Conservation (phyloP, 1,139 yeast genomes). For the Diutina mesorugosa region DNA sequence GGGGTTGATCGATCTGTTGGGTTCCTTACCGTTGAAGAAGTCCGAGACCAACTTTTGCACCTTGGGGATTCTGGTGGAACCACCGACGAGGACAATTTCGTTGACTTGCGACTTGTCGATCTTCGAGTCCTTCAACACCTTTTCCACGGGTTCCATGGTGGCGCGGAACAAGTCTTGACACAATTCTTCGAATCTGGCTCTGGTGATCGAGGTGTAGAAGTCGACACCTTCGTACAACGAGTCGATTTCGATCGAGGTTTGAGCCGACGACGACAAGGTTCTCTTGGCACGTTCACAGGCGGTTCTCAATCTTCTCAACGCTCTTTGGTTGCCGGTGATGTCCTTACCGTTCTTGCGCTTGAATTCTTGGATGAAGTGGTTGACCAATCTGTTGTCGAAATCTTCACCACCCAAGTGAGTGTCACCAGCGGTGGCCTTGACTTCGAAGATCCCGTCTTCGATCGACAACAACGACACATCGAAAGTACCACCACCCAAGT, state of each 20-base stretch:
- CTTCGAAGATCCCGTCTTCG: conserved; percentile 94
- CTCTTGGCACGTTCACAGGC: conserved; percentile 92
- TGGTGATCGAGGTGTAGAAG: conserved; percentile 69
- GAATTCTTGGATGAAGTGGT: conserved; percentile 70
- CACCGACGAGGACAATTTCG: conserved; percentile 85
- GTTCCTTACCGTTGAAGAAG: conserved; percentile 86
- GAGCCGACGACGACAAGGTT: conserved; percentile 76
- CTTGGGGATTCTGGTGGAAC: conserved; percentile 97
- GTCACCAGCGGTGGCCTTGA: conserved; percentile 97
- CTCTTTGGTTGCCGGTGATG: conserved; percentile 78
- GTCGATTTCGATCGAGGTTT: conserved; percentile 79
- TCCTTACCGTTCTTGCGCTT: conserved; percentile 93
- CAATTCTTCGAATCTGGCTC: conserved; percentile 93
- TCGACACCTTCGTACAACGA: conserved; percentile 72
- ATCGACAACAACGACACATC: conserved; percentile 89
- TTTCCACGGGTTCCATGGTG: conserved; percentile 88
- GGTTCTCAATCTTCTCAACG: conserved; percentile 79
- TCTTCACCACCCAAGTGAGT: conserved; percentile 96
- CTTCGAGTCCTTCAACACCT: conserved; percentile 82
- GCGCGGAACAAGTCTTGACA: conserved; percentile 78
- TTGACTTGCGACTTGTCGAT: conserved; percentile 69
- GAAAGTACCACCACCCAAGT: conserved; percentile 97
- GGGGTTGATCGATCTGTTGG: conserved; percentile 92
- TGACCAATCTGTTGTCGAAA: conserved; percentile 75
- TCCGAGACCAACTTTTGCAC: conserved; percentile 83